Conservation (phyloP, 2,329 filamentous ascomycete genomes). For the Tolypocladium cylindrosporum region DNA sequence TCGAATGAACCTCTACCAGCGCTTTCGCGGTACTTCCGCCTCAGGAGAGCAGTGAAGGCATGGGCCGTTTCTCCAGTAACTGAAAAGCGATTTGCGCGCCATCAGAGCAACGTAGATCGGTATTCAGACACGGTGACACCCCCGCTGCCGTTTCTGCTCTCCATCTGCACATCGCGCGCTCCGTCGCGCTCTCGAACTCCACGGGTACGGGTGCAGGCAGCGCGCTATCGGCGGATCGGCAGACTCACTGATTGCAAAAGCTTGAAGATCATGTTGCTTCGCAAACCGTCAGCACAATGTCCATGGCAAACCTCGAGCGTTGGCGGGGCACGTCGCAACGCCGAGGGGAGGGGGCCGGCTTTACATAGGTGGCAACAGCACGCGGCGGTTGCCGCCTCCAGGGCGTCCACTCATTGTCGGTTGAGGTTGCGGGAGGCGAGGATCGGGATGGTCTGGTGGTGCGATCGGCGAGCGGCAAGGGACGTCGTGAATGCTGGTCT, state of each 20-base stretch:
- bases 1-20: neutral
- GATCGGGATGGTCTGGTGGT: neutral
- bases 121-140: too few relatives aligned
- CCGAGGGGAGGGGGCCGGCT: conserved; percentile 4
- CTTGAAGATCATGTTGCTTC: conserved; percentile 51
- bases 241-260: conserved; percentile 55
- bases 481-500: neutral
- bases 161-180: neutral
- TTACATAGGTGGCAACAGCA: conserved; percentile 48
- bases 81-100: neutral
- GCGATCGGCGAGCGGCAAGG: neutral
- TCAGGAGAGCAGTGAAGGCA: neutral
- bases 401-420: conserved; percentile 47
- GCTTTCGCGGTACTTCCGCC: neutral
- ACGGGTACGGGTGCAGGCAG: neutral
- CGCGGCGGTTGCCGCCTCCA: conserved; percentile 49
- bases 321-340: neutral
- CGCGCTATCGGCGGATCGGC: neutral
- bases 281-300: neutral
- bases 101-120: neutral
- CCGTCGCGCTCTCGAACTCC: neutral
- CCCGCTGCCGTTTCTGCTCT: neutral
- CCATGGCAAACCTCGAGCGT: neutral
- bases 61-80: neutral
- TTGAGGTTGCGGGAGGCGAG: neutral